Percentiles rank a stretch among this genome's conserved stretches.
phyloP scores from a whole-genome alignment of 2,329 filamentous ascomycete species.

The Fusarium sp. region DNA sequence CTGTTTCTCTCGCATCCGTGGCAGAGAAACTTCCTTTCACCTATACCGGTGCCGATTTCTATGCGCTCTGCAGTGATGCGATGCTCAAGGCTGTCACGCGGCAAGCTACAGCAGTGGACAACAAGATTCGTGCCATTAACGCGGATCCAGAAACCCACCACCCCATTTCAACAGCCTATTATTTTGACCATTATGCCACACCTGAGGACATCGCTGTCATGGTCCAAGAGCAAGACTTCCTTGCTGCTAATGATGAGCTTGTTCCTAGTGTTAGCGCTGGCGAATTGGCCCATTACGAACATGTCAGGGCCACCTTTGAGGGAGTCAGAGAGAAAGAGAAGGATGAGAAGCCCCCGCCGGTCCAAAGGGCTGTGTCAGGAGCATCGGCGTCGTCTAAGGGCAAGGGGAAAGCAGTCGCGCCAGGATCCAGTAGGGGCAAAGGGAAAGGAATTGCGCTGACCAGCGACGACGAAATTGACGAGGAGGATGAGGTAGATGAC shows the following conservation, averaged over 20 bases:
- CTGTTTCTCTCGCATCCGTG: slow-evolving; percentile 79
- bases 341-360: slow-evolving; percentile 54
- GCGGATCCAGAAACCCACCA: slow-evolving; percentile 51
- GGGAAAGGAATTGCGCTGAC: slow-evolving; percentile 50
- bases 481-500: slow-evolving; percentile 50
- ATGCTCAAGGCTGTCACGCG: slow-evolving; percentile 99
- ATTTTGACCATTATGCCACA: slow-evolving; percentile 92
- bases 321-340: slow-evolving; percentile 57
- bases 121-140: slow-evolving; percentile 80
- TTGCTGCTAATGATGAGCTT: slow-evolving; percentile 82
- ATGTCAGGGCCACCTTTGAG: slow-evolving; percentile 86
- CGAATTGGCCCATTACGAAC: slow-evolving; percentile 90
- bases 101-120: slow-evolving; percentile 84
- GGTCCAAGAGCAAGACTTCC: slow-evolving; percentile 90
- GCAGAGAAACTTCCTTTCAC: slow-evolving; percentile 88
- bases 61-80: slow-evolving; percentile 95
- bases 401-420: slow-evolving; percentile 50
- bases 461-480: slow-evolving; percentile 51
- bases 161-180: slow-evolving; percentile 86
- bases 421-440: slow-evolving; percentile 47
- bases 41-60: slow-evolving; percentile 97
- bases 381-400: slow-evolving; percentile 49
- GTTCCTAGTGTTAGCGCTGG: slow-evolving; percentile 94
- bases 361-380: slow-evolving; percentile 43
- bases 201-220: slow-evolving; percentile 86